Evolutionary conservation across 257 asterid species (phyloP), one percentile per base, ranked within the genome.

Genomic region (Capsicum rhomboideum): DNA sequence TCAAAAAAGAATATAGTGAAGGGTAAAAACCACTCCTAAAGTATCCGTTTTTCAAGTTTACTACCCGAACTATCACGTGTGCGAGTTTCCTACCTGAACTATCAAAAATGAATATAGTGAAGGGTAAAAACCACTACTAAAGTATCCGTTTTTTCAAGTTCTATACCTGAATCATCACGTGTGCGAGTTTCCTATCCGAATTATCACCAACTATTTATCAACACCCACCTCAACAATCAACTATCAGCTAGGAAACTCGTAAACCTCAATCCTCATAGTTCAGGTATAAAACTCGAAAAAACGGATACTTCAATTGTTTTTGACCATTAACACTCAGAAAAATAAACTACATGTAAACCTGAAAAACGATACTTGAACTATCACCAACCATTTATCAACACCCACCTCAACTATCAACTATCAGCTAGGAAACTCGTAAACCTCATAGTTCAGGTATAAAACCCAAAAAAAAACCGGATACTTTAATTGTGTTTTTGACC

Each of bases 281-380:
- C 71, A 63, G 71, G 20, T 28, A 28, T 63, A 18, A 26, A 63
- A 63, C 71, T 63, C 10, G 20, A 13, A 26, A 63, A 2, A 63
- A 63, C 6, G 20, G 18, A 63, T 63, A 26, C 42, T 63, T 63
- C 26, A 63, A 18, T 8, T 26, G 10, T 12, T 26, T 63, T 26
- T 34, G 71, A 63, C 12, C 16, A 2, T 26, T 63, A 63, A n/a
- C n/a, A 26, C 40, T 63, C 69, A 63, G 6, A 44, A 42, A 21
- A n/a, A 34, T 34, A 34, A 34, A 82, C 2, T 49, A 83, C 97
- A 82, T 20, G n/a, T n/a, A n/a, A n/a, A n/a, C n/a, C n/a, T n/a
- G n/a, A n/a, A n/a, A n/a, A n/a, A n/a, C n/a, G n/a, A n/a, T n/a
- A n/a, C n/a, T n/a, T n/a, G n/a, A n/a, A 12, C 53, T 10, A 61